Percentiles rank a stretch among this genome's conserved stretches.
phyloP scores from a whole-genome alignment of 805 yeast genomes.

The Candida coquimbonensis region DNA sequence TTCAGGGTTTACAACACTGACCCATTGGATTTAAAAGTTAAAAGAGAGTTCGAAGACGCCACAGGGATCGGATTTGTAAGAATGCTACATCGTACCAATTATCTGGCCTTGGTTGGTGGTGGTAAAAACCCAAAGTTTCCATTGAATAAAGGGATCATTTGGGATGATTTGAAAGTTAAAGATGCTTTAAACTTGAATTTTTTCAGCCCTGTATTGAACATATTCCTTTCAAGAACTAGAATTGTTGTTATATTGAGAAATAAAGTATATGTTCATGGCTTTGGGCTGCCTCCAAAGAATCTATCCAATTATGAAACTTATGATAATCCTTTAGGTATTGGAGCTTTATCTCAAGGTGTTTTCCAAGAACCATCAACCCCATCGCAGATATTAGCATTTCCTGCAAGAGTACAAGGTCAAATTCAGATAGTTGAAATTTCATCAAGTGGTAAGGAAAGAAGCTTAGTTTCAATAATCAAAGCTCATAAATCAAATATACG shows the following conservation, averaged over 20 bases:
- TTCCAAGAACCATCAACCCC: slow-evolving; percentile 11
- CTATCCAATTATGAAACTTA: slow-evolving; percentile 28
- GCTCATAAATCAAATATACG: slow-evolving; percentile 69
- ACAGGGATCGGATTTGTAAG: slow-evolving; percentile 67
- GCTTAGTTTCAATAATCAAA: slow-evolving; percentile 59
- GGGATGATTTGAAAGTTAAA: slow-evolving; percentile 85
- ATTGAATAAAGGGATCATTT: slow-evolving; percentile 70
- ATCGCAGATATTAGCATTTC: slow-evolving; percentile 61
- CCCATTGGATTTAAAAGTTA: slow-evolving; percentile 73
- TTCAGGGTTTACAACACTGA: slow-evolving; percentile 81
- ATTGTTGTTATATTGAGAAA: slow-evolving; percentile 66
- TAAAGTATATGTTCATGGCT: slow-evolving; percentile 69
- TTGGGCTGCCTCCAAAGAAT: slow-evolving; percentile 70
- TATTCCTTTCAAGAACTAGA: slow-evolving; percentile 65
- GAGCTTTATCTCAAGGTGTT: slow-evolving; percentile 22
- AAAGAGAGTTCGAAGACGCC: slow-evolving; percentile 39
- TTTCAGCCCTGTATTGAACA: slow-evolving; percentile 65
- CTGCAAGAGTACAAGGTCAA: slow-evolving; percentile 71
- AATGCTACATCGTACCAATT: slow-evolving; percentile 88
- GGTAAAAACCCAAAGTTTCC: slow-evolving; percentile 77
- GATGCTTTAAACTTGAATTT: slow-evolving; percentile 71
- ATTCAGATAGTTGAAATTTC: slow-evolving; percentile 73
- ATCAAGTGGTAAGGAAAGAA: slow-evolving; percentile 55
- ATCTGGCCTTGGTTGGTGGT: slow-evolving; percentile 85
- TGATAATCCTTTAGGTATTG: slow-evolving; percentile 23